A percentile compares a stretch with the other conserved stretches of the same genome.
Evolutionary conservation across 179 eudicot genomes (phyloP).

Genomic region (Beta macrorhiza): DNA sequence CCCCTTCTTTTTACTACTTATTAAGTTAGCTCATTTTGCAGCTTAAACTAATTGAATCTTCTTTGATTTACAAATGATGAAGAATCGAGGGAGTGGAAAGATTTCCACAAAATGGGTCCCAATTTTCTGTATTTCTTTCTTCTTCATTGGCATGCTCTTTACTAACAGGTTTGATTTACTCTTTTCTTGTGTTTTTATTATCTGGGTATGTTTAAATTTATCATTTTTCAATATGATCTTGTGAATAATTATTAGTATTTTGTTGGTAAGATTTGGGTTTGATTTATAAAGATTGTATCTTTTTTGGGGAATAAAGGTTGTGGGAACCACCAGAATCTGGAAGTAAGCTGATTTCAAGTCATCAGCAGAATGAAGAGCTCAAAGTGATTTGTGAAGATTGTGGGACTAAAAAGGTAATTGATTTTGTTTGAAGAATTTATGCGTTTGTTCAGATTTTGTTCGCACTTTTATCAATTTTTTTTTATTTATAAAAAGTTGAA

Average conservation of each 20-base stretch:
- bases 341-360: slow-evolving; percentile 51
- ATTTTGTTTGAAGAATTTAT: background rate
- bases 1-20: background rate
- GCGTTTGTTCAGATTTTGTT: background rate
- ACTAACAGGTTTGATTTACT: slow-evolving; percentile 60
- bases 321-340: slow-evolving; percentile 68
- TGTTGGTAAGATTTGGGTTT: slow-evolving; percentile 12
- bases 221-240: slow-evolving; percentile 7
- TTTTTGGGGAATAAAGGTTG: slow-evolving; percentile 33
- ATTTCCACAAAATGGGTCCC: slow-evolving; percentile 72
- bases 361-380: slow-evolving; percentile 62
- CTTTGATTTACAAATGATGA: slow-evolving; percentile 35
- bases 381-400: slow-evolving; percentile 47
- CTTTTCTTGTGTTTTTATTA: background rate
- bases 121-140: slow-evolving; percentile 55
- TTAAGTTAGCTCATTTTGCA: slow-evolving; percentile 12
- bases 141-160: slow-evolving; percentile 70
- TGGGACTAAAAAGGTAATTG: slow-evolving; percentile 30
- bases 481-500: background rate
- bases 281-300: background rate
- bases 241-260: background rate
- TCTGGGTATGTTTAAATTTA: background rate
- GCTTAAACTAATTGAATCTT: background rate
- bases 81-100: slow-evolving; percentile 55
- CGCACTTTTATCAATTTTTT: background rate